Evolutionary conservation across 1,139 yeast genomes (phyloP).

Genomic region (Debaryomycetaceae sp.): DNA sequence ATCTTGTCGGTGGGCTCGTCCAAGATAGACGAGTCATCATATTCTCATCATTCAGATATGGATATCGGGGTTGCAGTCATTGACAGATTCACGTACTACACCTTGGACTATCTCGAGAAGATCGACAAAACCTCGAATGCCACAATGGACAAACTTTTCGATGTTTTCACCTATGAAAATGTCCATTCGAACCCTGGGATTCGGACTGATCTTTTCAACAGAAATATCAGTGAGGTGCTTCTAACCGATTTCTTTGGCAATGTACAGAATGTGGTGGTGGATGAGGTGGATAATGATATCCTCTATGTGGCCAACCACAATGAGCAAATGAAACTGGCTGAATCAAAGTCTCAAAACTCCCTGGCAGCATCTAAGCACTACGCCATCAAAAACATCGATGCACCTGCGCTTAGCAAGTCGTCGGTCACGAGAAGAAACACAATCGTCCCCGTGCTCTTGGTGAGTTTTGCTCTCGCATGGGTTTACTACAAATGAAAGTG

Average conservation of each 20-base stretch:
- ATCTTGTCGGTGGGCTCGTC: constrained; percentile 92
- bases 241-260: constrained; percentile 95
- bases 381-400: background rate
- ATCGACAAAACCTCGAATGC: constrained; percentile 69
- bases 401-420: background rate
- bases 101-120: constrained; percentile 81
- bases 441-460: background rate
- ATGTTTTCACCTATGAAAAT: constrained; percentile 75
- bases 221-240: constrained; percentile 66
- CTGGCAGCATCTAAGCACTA: background rate
- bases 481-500: background rate
- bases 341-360: background rate
- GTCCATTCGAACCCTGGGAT: constrained; percentile 93
- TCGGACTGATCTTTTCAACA: constrained; percentile 69
- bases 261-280: constrained; percentile 78
- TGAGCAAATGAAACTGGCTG: constrained; percentile 12
- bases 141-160: constrained; percentile 81
- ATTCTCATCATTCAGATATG: constrained; percentile 92
- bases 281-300: constrained; percentile 47
- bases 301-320: constrained; percentile 30
- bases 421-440: background rate
- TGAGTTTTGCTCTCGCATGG: background rate
- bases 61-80: constrained; percentile 98
- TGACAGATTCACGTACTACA: constrained; percentile 91
- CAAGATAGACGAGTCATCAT: constrained; percentile 83